Conservation (phyloP, 2,329 filamentous ascomycete species). For the Aschersonia sp. region DNA sequence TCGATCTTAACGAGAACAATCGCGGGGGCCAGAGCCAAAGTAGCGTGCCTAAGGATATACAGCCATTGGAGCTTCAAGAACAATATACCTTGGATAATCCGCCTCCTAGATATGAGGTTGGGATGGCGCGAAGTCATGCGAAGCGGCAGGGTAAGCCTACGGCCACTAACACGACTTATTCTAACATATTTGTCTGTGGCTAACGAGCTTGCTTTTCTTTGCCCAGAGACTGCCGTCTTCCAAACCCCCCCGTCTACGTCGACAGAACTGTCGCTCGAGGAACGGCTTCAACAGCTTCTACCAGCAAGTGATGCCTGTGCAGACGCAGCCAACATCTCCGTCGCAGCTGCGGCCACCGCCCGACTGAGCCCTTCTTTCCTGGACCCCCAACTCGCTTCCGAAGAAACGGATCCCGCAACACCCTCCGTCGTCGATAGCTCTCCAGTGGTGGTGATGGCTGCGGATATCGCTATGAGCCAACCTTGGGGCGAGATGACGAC, state of each 20-base stretch:
- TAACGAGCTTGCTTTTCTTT: no score
- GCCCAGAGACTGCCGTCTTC: slow-evolving; percentile 5
- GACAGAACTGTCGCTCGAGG: slow-evolving; percentile 27
- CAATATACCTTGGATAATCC: slow-evolving; percentile 45
- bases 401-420: slow-evolving; percentile 15
- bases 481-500: slow-evolving; percentile 42
- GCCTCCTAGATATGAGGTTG: slow-evolving; percentile 30
- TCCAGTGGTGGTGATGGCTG: slow-evolving; percentile 10
- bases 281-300: slow-evolving; percentile 34
- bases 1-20: slow-evolving; percentile 51
- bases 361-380: slow-evolving; percentile 39
- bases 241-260: slow-evolving; percentile 12
- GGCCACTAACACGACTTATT: no score
- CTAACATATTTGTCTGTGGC: no score
- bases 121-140: background rate
- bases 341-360: slow-evolving; percentile 41
- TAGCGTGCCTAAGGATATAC: slow-evolving; percentile 11
- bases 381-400: slow-evolving; percentile 31
- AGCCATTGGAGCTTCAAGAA: slow-evolving; percentile 40
- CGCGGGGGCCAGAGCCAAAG: slow-evolving; percentile 26
- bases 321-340: slow-evolving; percentile 35
- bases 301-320: slow-evolving; percentile 20
- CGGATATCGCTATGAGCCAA: slow-evolving; percentile 17
- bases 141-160: no score
- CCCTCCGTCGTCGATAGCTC: slow-evolving; percentile 10